Evolutionary conservation across 2,329 filamentous ascomycete genomes (phyloP), one percentile per base, ranked within the genome.

Genomic region (Colletotrichum sp.): DNA sequence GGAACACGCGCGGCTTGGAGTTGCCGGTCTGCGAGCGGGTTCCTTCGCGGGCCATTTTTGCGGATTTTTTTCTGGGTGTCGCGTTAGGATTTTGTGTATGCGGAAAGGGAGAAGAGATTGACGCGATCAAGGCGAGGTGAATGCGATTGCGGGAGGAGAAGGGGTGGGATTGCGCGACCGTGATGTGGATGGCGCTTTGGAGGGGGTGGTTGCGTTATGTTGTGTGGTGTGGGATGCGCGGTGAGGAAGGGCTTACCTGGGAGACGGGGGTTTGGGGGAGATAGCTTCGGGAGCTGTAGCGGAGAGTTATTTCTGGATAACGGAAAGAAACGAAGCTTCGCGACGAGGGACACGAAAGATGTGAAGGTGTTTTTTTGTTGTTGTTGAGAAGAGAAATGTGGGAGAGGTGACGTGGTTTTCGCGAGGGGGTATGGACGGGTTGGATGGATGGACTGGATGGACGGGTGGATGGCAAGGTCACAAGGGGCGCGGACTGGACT

Each of bases 11-110:
- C 77, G 89, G 89, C 82, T 86, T 87, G 78, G 88, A 87, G 84
- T 88, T 87, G 86, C 88, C 88, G 44, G 88, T 90, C 79, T 84
- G 83, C 66, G 89, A 90, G 82, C 88, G 87, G 70, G 88, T 89
- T 79, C 88, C 88, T 85, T 89, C 88, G 81, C 87, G 87, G 79
- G 86, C 83, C 88, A 89, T 89, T 75, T 79, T 69, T 52, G 49
- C 44, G 18, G 63, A 32, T 49, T 59, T 26, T 26, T 36, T 57
- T 44, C 36, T 32, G n/a, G 57, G 26, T 18, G 57, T 65, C 62
- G 73, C 70, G 21, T 52, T 3, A 28, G 9, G 4, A 8, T 21
- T 18, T 28, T 69, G 7, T 21, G 70, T 18, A 21, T 21, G 10
- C 2, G 24, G 16, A 32, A 3, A 34, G 5, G 18, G 32, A 21